These are phyloP conservation scores for Raffaelea deltoideospora DNA, from an alignment of 2,329 filamentous ascomycete genomes.

Conservation along the genomic window DNA sequence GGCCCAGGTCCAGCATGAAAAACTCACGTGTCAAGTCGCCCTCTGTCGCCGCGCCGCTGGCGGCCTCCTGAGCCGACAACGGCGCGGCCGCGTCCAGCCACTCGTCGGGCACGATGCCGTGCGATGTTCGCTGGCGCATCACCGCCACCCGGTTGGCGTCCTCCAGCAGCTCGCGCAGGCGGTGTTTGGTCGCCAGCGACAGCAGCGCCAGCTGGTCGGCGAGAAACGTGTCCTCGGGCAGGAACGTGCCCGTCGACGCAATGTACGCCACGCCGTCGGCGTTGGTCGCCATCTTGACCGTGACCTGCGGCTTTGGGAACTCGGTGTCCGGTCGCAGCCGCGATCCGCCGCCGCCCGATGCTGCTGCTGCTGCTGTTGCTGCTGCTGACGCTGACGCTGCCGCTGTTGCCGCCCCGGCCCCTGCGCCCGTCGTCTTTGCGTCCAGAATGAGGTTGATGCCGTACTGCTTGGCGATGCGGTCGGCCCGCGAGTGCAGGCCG, in stretches of 20 bases:
- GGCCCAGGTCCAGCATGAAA: too few relatives aligned
- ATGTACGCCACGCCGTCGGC: slow-evolving; percentile 48
- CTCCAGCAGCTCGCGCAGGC: slow-evolving; percentile 59
- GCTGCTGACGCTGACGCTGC: too few relatives aligned
- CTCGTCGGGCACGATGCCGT: slow-evolving; percentile 63
- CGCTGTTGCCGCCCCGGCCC: too few relatives aligned
- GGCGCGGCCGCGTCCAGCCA: slow-evolving; percentile 57
- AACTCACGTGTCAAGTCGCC: too few relatives aligned
- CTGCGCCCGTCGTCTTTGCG: slow-evolving; percentile 26
- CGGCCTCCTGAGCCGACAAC: too few relatives aligned
- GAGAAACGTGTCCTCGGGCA: slow-evolving; percentile 60
- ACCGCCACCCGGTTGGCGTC: slow-evolving; percentile 58
- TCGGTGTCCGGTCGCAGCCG: slow-evolving; percentile 34
- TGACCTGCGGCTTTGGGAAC: slow-evolving; percentile 36
- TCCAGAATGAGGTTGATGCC: slow-evolving; percentile 41
- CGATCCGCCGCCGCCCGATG: slow-evolving; percentile 19
- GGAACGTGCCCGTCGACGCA: slow-evolving; percentile 49
- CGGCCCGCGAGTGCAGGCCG: slow-evolving; percentile 40
- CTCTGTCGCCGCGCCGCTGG: too few relatives aligned
- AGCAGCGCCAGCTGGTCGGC: slow-evolving; percentile 72
- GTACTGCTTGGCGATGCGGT: slow-evolving; percentile 43
- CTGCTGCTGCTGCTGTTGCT: too few relatives aligned
- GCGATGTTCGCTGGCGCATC: slow-evolving; percentile 61
- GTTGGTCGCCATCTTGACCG: slow-evolving; percentile 37
- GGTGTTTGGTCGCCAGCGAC: slow-evolving; percentile 69